Evolutionary conservation across 148 eudicot species (phyloP), one percentile per base, ranked within the genome.

Genomic region (Linanthus parryae): DNA sequence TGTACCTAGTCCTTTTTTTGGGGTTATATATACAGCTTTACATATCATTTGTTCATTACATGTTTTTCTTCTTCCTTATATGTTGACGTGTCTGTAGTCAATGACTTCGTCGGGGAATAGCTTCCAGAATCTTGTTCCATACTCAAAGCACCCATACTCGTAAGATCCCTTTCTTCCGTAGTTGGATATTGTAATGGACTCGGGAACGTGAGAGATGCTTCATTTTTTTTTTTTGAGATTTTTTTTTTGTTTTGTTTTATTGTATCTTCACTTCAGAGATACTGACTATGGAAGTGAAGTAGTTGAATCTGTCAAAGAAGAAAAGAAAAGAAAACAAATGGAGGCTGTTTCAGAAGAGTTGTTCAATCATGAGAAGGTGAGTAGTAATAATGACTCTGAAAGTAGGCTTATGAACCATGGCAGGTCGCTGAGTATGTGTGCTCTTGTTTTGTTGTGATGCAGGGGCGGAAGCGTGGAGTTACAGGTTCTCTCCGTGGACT

Each of bases 301-400:
- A 15, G 72, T 47, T 44, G 87, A 70, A 51, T 75, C 75, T 43
- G 61, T 79, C 38, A 82, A 80, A 62, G 96, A 88, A 69, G 99
- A 92, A 67, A 92, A 84, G 69, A 82, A 64, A 63, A 73, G 95
- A 59, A 84, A 82, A 67, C 80, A 88, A 67, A 88, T 68, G 88
- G 99, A 92, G 71, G 83, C 95, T 52, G 69, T 84, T 64, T 88
- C 99, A 12, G 99, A 92, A 51, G 96, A 92, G 61, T 74, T 92
- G 27, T 92, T 92, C 58, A 82, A 84, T 69, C 67, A 44, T 30
- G 89, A 79, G 36, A 78, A 78, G 85, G 98, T 81, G 58, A 54
- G 47, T 67, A 27, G 37, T 52, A 45, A n/a, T n/a, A n/a, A n/a
- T n/a, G n/a, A n/a, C n/a, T n/a, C n/a, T n/a, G n/a, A n/a, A n/a